Evolutionary conservation across 768 basidiomycete genomes (phyloP), one percentile per base, ranked within the genome.

Genomic region (Russula vinacea): DNA sequence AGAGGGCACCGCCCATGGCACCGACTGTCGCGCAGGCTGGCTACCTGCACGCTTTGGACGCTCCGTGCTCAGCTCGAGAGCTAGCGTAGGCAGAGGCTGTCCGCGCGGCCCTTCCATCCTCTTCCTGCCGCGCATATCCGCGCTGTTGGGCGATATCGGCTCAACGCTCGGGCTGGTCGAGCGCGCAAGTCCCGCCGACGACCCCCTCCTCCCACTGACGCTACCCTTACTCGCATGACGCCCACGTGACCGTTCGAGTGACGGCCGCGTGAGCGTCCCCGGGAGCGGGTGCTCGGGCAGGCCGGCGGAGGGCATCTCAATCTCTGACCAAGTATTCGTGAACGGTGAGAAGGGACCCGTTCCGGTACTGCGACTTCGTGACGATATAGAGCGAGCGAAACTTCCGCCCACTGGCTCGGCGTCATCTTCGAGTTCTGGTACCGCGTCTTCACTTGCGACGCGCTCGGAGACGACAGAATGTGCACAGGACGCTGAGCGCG

Each of bases 101-200:
- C 10, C 19, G n/a, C 22, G 14, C 29, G 19, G 42, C n/a, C 9
- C 33, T 5, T 22, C 51, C 22, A 10, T 14, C 17, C 56, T 32
- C 65, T 53, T 59, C 35, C 62, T 54, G 37, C 61, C 67, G 24
- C 65, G 65, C 42, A 32, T 55, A 37, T 63, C 62, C 19, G n/a
- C 59, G 19, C 72, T 73, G 4, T 67, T 50, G 2, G 84, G 84
- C 0, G 83, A 84, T 8, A 74, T 68, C 0, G 81, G 81, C 1
- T 76, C 74, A 10, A 79, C 71, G 63, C 79, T 80, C 0, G 81
- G 81, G 71, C 81, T 83, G 9, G 77, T 74, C 6, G 81, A 83
- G 22, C 81, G 78, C 10, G 80, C 81, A 22, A 68, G 59, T 13
- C 64, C 70, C 73, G 33, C 56, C 72, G 47, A 68, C 72, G 29